Base-by-base conservation (phyloP, 441 rosid genomes). In the Adansonia gregorii region DNA sequence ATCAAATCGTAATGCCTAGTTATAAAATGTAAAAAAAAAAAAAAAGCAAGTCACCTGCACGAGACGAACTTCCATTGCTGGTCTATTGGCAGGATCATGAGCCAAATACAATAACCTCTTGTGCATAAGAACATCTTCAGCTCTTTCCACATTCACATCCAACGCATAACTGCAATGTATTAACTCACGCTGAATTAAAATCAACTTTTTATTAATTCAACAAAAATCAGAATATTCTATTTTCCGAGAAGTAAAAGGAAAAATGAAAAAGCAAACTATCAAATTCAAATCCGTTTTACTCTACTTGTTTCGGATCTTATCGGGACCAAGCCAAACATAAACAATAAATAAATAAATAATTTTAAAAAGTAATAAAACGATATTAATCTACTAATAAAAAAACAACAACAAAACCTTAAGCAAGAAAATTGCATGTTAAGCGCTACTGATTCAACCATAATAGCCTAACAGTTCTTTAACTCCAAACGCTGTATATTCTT, bases 91-190 rank as follows among this genome's bases (percentile, higher is more conserved):
- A 3, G 95, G 93, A 87, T 87, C 87, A 73, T 82, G 80, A 73
- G 93, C 93, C 70, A 83, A 84, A 64, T 79, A 82, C 20, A 91
- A 85, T 35, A 91, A 78, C 77, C 86, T 83, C 84, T 89, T 85
- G 88, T 91, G 95, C 87, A 86, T 85, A 8, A 91, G 87, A 8
- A 91, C 95, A 79, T 89, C 95, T 78, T 91, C 88, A 1, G 95
- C 92, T 59, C 83, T 85, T 85, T 92, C 99, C 59, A 84, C 89
- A 82, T 86, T 91, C 81, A 91, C 92, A 85, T 91, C 93, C 85
- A 88, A 82, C 43, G 95, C 95, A 83, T 91, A 91, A 81, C 92
- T 89, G 77, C 71, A 83, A 54, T 24, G 19, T 17, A 72, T n/a
- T 27, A 69, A 69, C 41, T 52, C 67, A 24, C 4, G 35, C 59